These are phyloP conservation scores for Coffea canephora DNA, from an alignment of 257 asterid species.

Conservation along the genomic window DNA sequence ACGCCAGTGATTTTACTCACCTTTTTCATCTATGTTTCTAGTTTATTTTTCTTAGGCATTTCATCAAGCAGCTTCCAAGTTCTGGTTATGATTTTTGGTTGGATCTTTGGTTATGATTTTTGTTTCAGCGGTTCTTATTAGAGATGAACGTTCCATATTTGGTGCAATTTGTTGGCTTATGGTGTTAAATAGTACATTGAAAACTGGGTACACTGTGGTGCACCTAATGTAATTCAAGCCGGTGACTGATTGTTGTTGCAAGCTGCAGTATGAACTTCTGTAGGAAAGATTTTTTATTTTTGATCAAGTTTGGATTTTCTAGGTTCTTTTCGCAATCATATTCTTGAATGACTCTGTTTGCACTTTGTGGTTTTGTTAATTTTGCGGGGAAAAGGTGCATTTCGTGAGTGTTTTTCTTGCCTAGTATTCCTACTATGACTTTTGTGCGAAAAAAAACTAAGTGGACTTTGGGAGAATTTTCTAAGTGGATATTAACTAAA, in stretches of 20 bases:
- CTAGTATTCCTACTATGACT: neutral
- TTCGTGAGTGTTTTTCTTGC: neutral
- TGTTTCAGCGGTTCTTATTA: neutral
- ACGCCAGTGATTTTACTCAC: too few species aligned
- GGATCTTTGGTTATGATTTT: constrained; percentile 11
- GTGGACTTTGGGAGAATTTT: too few species aligned
- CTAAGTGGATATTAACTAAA: too few species aligned
- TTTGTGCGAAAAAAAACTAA: neutral
- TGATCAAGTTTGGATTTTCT: neutral
- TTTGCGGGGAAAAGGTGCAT: neutral
- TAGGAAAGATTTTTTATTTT: neutral
- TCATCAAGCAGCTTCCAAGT: too few species aligned
- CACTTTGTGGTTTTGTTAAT: too few species aligned
- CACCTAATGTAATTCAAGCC: too few species aligned
- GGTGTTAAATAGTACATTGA: too few species aligned
- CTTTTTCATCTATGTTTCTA: too few species aligned
- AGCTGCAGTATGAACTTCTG: too few species aligned
- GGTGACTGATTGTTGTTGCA: too few species aligned
- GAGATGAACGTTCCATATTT: neutral
- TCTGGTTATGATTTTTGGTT: constrained; percentile 17
- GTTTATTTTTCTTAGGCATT: too few species aligned
- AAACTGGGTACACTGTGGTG: too few species aligned
- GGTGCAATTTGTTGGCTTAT: neutral
- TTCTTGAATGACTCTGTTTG: neutral
- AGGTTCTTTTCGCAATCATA: neutral